Base-by-base conservation (phyloP, 1,284 basidiomycete species). In the Stygiomarasmius scandens region DNA sequence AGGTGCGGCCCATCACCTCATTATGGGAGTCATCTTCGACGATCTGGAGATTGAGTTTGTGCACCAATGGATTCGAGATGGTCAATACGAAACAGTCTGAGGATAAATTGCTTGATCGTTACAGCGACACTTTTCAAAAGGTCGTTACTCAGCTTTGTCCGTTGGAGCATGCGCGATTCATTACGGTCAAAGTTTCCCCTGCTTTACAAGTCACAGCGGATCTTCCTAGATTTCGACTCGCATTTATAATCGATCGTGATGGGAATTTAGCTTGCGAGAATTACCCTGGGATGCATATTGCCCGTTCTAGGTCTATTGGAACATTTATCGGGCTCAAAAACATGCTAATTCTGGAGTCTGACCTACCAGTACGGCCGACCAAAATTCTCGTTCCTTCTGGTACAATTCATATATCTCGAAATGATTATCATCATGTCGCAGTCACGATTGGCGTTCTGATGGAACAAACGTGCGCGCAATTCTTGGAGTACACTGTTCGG, bases 401-500 rank as follows among this genome's bases (percentile, higher is more conserved):
- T 2, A 1, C 9, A n/a, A 29, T 56, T 16, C 8, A 8, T 19
- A 8, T 34, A 8, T 41, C 16, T 5, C 4, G 11, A 12, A 8
- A n/a, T 16, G 38, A 41, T 9, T 6, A 16, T 0, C 47, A 68
- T 36, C 74, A 76, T 41, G 66, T 67, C 20, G 20, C 19, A 1
- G 60, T 74, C 14, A 29, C 57, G 1, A 63, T 75, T 16, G 38
- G 36, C 27, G 64, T 14, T 64, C 60, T 0, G 38, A 47, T 22
- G 14, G 38, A 44, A 20, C 54, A 20, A n/a, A n/a, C n/a, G 55
- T 71, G 8, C 56, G n/a, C 38, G n/a, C 6, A 19, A 41, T 77
- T 72, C 61, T 67, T 73, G 52, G 68, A 68, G 11, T 83, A 82
- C 56, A 62, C 63, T 0, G 61, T 80, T 25, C 72, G 83, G 59